A percentile compares a stretch with the other conserved stretches of the same genome.
These are phyloP conservation scores for Syncephalastrum contaminatum DNA, from an alignment of 371 early-diverging fungal species.

Conservation along the genomic window DNA sequence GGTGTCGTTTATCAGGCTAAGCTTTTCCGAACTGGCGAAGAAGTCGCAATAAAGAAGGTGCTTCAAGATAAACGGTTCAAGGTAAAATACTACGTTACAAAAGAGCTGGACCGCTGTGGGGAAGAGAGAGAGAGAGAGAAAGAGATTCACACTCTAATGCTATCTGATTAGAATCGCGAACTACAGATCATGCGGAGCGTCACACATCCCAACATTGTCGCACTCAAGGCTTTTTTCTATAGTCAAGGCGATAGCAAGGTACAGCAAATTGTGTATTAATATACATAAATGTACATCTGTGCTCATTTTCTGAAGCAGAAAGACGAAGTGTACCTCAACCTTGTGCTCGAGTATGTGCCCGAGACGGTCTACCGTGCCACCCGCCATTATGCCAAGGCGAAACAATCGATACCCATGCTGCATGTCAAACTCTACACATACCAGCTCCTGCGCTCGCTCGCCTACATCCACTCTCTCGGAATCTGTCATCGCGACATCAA, in stretches of 20 bases:
- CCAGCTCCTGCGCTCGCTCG: conserved; percentile 90
- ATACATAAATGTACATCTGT: not conserved
- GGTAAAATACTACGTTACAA: conserved; percentile 37
- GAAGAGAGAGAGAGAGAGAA: conserved; percentile 1
- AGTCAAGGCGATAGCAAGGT: conserved; percentile 65
- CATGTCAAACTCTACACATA: conserved; percentile 96
- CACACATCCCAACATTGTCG: conserved; percentile 82
- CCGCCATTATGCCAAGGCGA: conserved; percentile 81
- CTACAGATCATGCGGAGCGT: conserved; percentile 88
- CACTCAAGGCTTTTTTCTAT: conserved; percentile 81
- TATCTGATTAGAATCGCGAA: conserved; percentile 75
- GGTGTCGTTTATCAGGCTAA: conserved; percentile 96
- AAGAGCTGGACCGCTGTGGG: not conserved
- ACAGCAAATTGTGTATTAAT: conserved; percentile 1
- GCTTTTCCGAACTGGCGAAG: conserved; percentile 73
- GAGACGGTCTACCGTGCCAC: conserved; percentile 87
- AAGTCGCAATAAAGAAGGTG: conserved; percentile 94
- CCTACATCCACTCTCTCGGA: conserved; percentile 50
- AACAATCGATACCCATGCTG: conserved; percentile 92
- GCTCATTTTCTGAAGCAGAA: conserved; percentile 24
- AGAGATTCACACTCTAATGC: conserved; percentile 8
- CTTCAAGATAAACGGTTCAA: conserved; percentile 95
- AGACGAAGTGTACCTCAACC: conserved; percentile 86
- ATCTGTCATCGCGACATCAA: conserved; percentile 68
- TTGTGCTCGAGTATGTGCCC: conserved; percentile 85